Base-by-base conservation (phyloP, 2,329 filamentous ascomycete genomes). In the Phialemoniopsis sp. region DNA sequence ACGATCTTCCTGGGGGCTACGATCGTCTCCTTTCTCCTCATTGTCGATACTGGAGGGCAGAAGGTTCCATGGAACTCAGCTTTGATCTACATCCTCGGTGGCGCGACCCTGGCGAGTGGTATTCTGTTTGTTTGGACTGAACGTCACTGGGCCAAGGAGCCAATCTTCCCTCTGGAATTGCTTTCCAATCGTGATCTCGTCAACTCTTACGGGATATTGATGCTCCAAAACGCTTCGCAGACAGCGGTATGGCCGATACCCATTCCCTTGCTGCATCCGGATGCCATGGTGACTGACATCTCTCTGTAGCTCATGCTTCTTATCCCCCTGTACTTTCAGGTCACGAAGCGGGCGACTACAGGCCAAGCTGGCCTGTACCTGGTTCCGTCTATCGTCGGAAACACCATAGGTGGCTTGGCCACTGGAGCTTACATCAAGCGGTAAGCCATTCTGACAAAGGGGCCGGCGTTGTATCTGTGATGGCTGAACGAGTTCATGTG, bases 241-340 rank as follows among this genome's bases (percentile, higher is more conserved):
- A 46, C 50, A n/a, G n/a, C n/a, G n/a, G n/a, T n/a, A n/a, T n/a
- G n/a, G n/a, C n/a, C n/a, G n/a, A n/a, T n/a, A n/a, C n/a, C n/a
- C n/a, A n/a, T n/a, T n/a, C n/a, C n/a, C n/a, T n/a, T n/a, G n/a
- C n/a, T n/a, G n/a, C n/a, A n/a, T n/a, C n/a, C n/a, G n/a, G n/a
- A n/a, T n/a, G n/a, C n/a, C n/a, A n/a, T n/a, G n/a, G n/a, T n/a
- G n/a, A n/a, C n/a, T n/a, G n/a, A n/a, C n/a, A n/a, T n/a, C n/a
- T n/a, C n/a, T n/a, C n/a, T n/a, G 45, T 34, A 42, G n/a, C 56
- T 70, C 43, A 66, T 73, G 60, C 69, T 68, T 29, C 59, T 63
- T 0, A 58, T 76, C 1, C 73, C 73, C 0, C 52, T 78, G 0
- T 78, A 77, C 52, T 77, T 77, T 45, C 70, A 76, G 42, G 65